phyloP scores from a whole-genome alignment of 2,329 filamentous ascomycete genomes.

The Neopestalotiopsis sp. region DNA sequence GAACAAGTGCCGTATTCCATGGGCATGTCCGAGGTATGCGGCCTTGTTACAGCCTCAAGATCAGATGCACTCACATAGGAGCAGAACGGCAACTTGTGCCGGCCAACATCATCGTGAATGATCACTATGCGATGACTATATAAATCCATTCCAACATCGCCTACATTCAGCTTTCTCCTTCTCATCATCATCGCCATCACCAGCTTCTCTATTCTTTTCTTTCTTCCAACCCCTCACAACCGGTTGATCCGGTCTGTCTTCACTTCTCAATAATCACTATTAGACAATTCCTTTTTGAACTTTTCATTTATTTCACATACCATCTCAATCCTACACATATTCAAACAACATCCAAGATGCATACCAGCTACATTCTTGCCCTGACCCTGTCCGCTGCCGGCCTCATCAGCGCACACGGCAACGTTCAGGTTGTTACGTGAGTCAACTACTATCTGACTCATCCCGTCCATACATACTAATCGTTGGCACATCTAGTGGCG shows the following conservation, averaged over 20 bases:
- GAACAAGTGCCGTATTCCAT: background rate
- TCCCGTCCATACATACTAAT: background rate
- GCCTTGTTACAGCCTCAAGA: constrained; percentile 6
- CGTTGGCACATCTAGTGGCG: constrained; percentile 17
- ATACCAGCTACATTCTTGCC: constrained; percentile 20
- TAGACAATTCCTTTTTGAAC: background rate
- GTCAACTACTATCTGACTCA: background rate
- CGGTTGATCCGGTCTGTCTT: constrained; percentile 22
- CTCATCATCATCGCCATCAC: constrained; percentile 16
- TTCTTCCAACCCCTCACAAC: constrained; percentile 14
- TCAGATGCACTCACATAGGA: background rate
- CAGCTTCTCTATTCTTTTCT: constrained; percentile 15
- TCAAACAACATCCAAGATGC: constrained; percentile 17
- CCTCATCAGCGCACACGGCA: constrained; percentile 22
- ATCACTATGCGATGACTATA: constrained; percentile 15
- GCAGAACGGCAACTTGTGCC: background rate
- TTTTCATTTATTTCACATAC: constrained; percentile 5
- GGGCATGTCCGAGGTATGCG: background rate
- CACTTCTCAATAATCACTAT: constrained; percentile 20
- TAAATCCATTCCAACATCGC: constrained; percentile 5
- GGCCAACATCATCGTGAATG: constrained; percentile 7
- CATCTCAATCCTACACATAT: constrained; percentile 2
- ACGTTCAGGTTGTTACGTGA: constrained; percentile 21
- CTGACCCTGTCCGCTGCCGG: constrained; percentile 18
- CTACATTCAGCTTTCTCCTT: background rate